Base-by-base conservation (phyloP, 2,329 filamentous ascomycete species). In the Dactylellina leptospora region DNA sequence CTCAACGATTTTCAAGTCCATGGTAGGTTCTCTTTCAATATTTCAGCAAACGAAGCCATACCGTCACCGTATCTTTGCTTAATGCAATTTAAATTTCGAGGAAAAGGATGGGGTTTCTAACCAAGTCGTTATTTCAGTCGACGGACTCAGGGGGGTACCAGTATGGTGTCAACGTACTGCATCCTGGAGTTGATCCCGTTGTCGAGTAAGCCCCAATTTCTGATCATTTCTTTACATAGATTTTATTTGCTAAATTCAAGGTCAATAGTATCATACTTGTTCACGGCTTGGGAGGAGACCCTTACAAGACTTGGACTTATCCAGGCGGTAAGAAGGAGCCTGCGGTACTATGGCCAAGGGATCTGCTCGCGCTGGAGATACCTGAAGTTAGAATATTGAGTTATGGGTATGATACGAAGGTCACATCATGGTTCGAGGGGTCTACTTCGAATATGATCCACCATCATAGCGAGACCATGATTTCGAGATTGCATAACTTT, bases 381-480 rank as follows among this genome's bases (percentile, higher is more conserved):
- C 76, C 77, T 4, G 76, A 76, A 51, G 77, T 76, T 42, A 63
- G 77, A 23, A 76, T 78, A 23, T 68, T 78, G 56, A 75, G 75
- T 20, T 78, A 77, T 47, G 77, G 77, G 10, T 78, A 78, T 59
- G 75, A 77, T 56, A 74, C 74, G 6, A 75, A 76, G 25, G 75
- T 76, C 18, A 74, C 71, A 10, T 74, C 73, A 25, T 61, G 76
- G 40, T 74, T 76, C 40, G 75, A 75, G 38, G 51, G 33, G 58
- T 74, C 60, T 10, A 74, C 73, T n/a, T 77, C 76, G 42, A 77
- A 75, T 66, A 76, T 74, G 73, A 71, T 77, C 13, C 76, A 75
- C 38, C 75, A 77, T 45, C 76, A 77, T 55, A 76, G 75, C 54
- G 69, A 73, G 23, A 76, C 75, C 9, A 68, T 77, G 50, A 70